These are phyloP conservation scores for Oenanthe sinensis DNA, from an alignment of 129 eudicot species.

Conservation along the genomic window DNA sequence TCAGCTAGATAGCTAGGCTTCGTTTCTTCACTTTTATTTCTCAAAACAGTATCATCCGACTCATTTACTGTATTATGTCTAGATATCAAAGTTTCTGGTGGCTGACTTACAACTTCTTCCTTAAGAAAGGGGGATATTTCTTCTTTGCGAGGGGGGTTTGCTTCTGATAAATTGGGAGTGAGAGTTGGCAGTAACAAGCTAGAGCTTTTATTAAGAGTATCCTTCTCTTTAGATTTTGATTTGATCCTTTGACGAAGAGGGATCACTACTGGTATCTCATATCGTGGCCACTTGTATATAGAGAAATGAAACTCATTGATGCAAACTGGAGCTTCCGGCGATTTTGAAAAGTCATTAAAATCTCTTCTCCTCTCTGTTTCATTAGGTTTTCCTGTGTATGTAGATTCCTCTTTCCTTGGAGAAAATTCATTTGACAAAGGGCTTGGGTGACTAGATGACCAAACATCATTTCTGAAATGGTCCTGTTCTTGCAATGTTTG, in stretches of 20 bases:
- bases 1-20: slow-evolving; percentile 20
- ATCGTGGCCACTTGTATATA: slow-evolving; percentile 79
- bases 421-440: slow-evolving; percentile 46
- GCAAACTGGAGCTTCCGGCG: slow-evolving; percentile 21
- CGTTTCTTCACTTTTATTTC: slow-evolving; percentile 14
- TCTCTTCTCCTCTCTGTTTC: slow-evolving; percentile 25
- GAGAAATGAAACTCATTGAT: slow-evolving; percentile 73
- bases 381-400: slow-evolving; percentile 7
- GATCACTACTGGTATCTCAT: slow-evolving; percentile 55
- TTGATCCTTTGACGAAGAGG: slow-evolving; percentile 38
- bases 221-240: slow-evolving; percentile 34
- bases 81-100: neutral
- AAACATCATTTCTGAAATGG: slow-evolving; percentile 16
- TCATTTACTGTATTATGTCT: neutral
- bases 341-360: slow-evolving; percentile 19
- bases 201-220: slow-evolving; percentile 21
- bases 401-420: slow-evolving; percentile 23
- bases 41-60: neutral
- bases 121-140: neutral
- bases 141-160: neutral
- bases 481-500: slow-evolving; percentile 24
- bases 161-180: slow-evolving; percentile 7
- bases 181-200: slow-evolving; percentile 8
- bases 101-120: slow-evolving; percentile 10
- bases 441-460: slow-evolving; percentile 28